Evolutionary conservation across 2,329 filamentous ascomycete genomes (phyloP).

Genomic region (Microdochium bolleyi): DNA sequence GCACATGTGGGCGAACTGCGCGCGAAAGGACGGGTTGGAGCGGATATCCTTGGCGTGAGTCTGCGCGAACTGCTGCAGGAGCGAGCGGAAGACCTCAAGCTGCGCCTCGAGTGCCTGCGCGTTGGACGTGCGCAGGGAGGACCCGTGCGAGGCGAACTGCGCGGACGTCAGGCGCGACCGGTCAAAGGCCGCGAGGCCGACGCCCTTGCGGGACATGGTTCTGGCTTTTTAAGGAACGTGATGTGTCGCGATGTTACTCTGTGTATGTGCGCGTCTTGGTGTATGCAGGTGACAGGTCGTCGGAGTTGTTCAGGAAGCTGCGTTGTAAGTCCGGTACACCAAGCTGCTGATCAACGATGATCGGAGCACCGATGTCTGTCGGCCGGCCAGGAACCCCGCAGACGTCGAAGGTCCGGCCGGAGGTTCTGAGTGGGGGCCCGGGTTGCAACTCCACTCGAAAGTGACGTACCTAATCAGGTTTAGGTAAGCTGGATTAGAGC

Average conservation of each 20-base stretch:
- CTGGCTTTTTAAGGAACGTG: too few relatives aligned
- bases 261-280: too few relatives aligned
- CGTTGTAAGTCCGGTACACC: too few relatives aligned
- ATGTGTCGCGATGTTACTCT: too few relatives aligned
- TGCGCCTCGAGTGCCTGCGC: conserved; percentile 83
- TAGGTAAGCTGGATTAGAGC: not conserved
- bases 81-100: conserved; percentile 89
- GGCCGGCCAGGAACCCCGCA: not conserved
- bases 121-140: conserved; percentile 75
- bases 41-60: conserved; percentile 95
- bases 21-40: conserved; percentile 88
- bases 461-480: not conserved
- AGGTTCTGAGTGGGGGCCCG: not conserved
- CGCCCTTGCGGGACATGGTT: conserved; percentile 66
- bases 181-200: conserved; percentile 86
- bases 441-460: not conserved
- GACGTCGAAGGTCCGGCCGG: not conserved
- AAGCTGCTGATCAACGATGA: not conserved
- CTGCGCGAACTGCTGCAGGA: conserved; percentile 89
- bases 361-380: not conserved
- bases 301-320: too few relatives aligned
- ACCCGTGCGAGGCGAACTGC: conserved; percentile 86
- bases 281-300: too few relatives aligned
- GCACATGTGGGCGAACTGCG: conserved; percentile 98
- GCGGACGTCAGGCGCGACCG: conserved; percentile 76